These are phyloP conservation scores for Blastobotrys attinorum DNA, from an alignment of 805 yeast genomes.

Conservation along the genomic window DNA sequence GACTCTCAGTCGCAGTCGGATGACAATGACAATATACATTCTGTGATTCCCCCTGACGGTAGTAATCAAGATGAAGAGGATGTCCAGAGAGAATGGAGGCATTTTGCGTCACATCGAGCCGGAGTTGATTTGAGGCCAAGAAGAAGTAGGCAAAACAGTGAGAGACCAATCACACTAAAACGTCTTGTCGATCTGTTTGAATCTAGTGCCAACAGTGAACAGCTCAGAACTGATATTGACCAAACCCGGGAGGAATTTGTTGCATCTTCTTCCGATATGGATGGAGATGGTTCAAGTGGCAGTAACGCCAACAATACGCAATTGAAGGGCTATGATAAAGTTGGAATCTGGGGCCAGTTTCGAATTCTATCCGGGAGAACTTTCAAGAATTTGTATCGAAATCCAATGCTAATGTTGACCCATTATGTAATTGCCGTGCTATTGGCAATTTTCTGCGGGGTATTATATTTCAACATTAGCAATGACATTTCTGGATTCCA, in stretches of 20 bases:
- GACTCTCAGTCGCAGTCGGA: not conserved
- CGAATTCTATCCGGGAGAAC: slow-evolving; percentile 75
- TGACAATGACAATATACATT: slow-evolving; percentile 12
- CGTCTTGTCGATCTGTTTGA: slow-evolving; percentile 26
- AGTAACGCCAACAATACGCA: slow-evolving; percentile 2
- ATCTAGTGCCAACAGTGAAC: slow-evolving; percentile 19
- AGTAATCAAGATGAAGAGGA: slow-evolving; percentile 30
- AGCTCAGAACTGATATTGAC: slow-evolving; percentile 21
- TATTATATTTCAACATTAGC: slow-evolving; percentile 69
- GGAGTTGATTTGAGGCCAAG: not conserved
- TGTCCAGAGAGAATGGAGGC: slow-evolving; percentile 78
- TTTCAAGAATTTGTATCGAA: slow-evolving; percentile 85
- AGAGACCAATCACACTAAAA: slow-evolving; percentile 14
- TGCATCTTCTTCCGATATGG: not conserved
- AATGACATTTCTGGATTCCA: slow-evolving; percentile 96
- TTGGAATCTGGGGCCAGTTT: slow-evolving; percentile 58
- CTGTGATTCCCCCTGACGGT: slow-evolving; percentile 6
- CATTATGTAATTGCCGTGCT: slow-evolving; percentile 72
- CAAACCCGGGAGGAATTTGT: slow-evolving; percentile 5
- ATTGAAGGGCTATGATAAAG: slow-evolving; percentile 33
- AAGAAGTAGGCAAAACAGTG: not conserved
- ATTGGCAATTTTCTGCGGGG: slow-evolving; percentile 80
- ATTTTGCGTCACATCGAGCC: slow-evolving; percentile 72
- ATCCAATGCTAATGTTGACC: slow-evolving; percentile 79
- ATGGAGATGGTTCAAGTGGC: slow-evolving; percentile 2